Evolutionary conservation across 169 alveolate genomes (phyloP).

Genomic region (Eimeria brunetti): DNA sequence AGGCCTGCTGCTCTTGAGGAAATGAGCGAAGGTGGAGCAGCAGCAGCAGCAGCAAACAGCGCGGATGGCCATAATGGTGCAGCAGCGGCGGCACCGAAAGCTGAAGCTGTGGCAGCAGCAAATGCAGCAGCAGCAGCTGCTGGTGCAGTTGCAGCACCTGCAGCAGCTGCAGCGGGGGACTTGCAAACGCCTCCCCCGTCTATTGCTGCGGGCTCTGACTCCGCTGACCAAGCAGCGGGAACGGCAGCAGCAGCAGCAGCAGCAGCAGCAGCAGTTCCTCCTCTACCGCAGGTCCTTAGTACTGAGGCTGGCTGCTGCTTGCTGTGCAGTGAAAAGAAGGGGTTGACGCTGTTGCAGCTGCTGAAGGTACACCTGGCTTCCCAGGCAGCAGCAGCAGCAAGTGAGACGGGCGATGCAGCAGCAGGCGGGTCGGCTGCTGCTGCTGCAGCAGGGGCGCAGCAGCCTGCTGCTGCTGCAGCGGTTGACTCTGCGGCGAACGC

Average conservation of each 20-base stretch:
- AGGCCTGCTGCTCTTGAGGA: conserved; percentile 3
- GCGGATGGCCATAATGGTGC: conserved; percentile 5
- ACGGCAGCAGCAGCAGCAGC: conserved; percentile 15
- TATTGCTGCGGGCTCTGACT: background rate
- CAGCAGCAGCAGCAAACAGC: conserved; percentile 56
- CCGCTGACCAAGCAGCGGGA: conserved; percentile 22
- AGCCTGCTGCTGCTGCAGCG: background rate
- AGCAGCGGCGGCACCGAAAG: conserved; percentile 14
- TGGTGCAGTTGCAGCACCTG: background rate
- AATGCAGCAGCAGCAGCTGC: conserved; percentile 18
- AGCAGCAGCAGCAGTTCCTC: conserved; percentile 48
- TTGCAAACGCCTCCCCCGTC: background rate
- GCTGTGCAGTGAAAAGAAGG: conserved; percentile 52
- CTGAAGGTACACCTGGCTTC: conserved; percentile 50
- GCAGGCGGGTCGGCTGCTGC: background rate
- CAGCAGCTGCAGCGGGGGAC: background rate
- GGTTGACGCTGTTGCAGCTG: conserved; percentile 32
- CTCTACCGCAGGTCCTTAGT: conserved; percentile 21
- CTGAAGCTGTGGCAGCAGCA: no score
- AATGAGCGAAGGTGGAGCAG: conserved; percentile 34
- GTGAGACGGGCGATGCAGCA: background rate
- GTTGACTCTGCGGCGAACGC: background rate
- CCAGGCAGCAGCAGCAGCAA: background rate
- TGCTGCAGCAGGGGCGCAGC: conserved; percentile 27
- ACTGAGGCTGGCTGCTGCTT: conserved; percentile 56